These are phyloP conservation scores for Dinochytrium kinnereticum DNA, from an alignment of 371 early-diverging fungal species.

Conservation along the genomic window DNA sequence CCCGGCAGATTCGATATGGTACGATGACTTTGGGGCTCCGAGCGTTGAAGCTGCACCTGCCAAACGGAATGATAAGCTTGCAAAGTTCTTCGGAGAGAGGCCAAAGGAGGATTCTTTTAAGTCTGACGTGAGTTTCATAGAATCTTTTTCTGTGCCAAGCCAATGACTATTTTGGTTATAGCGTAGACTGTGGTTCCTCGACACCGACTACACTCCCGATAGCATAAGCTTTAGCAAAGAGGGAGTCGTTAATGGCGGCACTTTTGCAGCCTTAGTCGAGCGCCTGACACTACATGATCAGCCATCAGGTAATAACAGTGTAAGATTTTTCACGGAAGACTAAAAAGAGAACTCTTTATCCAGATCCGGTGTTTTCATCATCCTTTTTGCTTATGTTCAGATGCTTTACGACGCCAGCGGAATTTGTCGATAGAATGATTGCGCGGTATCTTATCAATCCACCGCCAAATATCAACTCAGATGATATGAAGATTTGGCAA, in stretches of 20 bases:
- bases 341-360: no score
- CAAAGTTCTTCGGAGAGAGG: conserved; percentile 74
- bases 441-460: conserved; percentile 74
- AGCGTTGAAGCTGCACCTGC: conserved; percentile 1
- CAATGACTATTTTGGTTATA: not conserved
- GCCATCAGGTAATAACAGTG: conserved; percentile 2
- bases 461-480: conserved; percentile 67
- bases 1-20: not conserved
- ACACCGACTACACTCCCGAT: conserved; percentile 68
- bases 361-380: conserved; percentile 78
- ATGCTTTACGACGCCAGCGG: conserved; percentile 77
- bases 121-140: not conserved
- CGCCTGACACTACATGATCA: conserved; percentile 87
- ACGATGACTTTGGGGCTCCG: conserved; percentile 9
- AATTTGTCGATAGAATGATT: conserved; percentile 75
- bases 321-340: no score
- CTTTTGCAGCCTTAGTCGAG: conserved; percentile 81
- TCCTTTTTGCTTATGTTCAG: conserved; percentile 92
- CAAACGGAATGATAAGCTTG: conserved; percentile 48
- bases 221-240: conserved; percentile 85
- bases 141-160: not conserved
- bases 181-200: conserved; percentile 64
- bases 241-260: conserved; percentile 88
- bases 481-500: conserved; percentile 78
- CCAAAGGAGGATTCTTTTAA: conserved; percentile 19